Evolutionary conservation across 2,329 filamentous ascomycete species (phyloP), one percentile per base, ranked within the genome.

Genomic region (Balansia obtecta): DNA sequence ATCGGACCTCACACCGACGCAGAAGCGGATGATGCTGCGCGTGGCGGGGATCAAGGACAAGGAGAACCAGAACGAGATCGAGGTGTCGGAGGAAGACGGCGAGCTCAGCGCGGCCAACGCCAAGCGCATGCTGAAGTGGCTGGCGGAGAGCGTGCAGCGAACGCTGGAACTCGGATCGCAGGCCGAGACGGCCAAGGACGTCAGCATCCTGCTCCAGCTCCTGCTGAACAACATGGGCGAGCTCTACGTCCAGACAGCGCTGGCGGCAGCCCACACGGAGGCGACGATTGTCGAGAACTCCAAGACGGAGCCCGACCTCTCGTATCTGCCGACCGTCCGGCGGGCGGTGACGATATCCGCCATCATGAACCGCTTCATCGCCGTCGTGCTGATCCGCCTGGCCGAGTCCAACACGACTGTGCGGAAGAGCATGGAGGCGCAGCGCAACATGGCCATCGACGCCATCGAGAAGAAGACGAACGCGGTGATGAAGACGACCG

Each of bases 121-220:
- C n/a, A 97, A 97, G 69, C 80, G 93, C 51, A 98, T 98, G 90
- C 77, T 98, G 53, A 94, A 88, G 63, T 98, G 93, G 93, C 73
- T 98, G 40, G 93, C 93, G 2, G 93, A 98, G 71, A 89, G 88
- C 54, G 91, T 98, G 22, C 86, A 93, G 39, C 78, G 93, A 55
- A 88, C 89, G 0, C 75, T 98, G 10, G 93, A 98, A 65, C 75
- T 98, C n/a, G 89, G 87, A 22, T 85, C 87, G 22, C 83, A 83
- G 48, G 85, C 78, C 51, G 93, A 98, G 58, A 96, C 89, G 4
- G 88, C 93, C 15, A 97, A 95, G 65, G 93, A 98, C 65, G 88
- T 97, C 50, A 86, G 85, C 44, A 82, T 88, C 53, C 76, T 97
- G 22, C 76, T 96, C 34, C 86, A 85, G 62, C 77, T 97, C 22